Percentiles rank a stretch among this genome's conserved stretches.
phyloP scores from a whole-genome alignment of 2,329 filamentous ascomycete genomes.

The Diplodia seriata region DNA sequence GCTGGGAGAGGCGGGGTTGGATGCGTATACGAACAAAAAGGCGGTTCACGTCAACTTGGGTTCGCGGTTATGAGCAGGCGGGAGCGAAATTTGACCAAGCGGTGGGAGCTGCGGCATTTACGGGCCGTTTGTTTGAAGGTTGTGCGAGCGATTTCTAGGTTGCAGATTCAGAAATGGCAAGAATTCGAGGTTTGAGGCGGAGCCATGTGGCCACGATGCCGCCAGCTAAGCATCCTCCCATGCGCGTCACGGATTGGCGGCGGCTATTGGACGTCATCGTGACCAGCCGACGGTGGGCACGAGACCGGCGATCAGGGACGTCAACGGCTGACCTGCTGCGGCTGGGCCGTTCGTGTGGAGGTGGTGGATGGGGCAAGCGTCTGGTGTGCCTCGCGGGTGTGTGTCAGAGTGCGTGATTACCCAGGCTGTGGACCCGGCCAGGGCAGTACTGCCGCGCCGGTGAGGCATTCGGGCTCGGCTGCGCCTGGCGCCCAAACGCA shows the following conservation, averaged over 20 bases:
- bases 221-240: conserved; percentile 9
- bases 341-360: background rate
- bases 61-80: conserved; percentile 47
- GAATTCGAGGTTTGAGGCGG: background rate
- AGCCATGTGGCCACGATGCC: conserved; percentile 21
- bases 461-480: conserved; percentile 4
- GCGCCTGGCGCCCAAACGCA: no score
- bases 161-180: conserved; percentile 8
- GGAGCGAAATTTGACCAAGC: background rate
- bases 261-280: conserved; percentile 15
- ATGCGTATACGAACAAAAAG: conserved; percentile 68
- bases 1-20: conserved; percentile 65
- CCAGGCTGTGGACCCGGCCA: background rate
- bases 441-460: background rate
- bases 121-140: background rate
- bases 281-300: conserved; percentile 1
- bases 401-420: conserved; percentile 21
- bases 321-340: background rate
- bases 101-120: conserved; percentile 16
- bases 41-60: conserved; percentile 58
- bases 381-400: conserved; percentile 15
- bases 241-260: background rate
- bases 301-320: background rate
- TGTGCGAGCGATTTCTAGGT: background rate
- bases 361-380: background rate